These are phyloP conservation scores for Mallotus repandus DNA, from an alignment of 441 rosid genomes.

Conservation along the genomic window DNA sequence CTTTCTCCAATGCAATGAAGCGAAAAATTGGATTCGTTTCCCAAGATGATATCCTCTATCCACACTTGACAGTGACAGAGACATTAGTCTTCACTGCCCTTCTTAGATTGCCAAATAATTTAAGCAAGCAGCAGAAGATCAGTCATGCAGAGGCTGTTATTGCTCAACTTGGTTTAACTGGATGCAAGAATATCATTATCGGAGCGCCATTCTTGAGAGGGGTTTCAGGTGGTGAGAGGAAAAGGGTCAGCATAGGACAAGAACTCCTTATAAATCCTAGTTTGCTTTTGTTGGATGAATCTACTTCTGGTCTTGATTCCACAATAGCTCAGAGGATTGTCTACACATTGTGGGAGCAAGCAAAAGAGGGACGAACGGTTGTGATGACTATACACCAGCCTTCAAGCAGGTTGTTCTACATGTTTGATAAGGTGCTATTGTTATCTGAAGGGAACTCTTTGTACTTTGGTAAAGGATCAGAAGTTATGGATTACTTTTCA, in stretches of 20 bases:
- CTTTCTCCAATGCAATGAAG: slow-evolving; percentile 39
- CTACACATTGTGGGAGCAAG: slow-evolving; percentile 28
- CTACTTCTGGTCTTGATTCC: slow-evolving; percentile 41
- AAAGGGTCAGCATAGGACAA: slow-evolving; percentile 44
- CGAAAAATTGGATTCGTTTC: slow-evolving; percentile 55
- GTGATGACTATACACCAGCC: slow-evolving; percentile 42
- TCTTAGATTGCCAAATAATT: slow-evolving; percentile 41
- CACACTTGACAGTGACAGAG: slow-evolving; percentile 53
- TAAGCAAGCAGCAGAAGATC: slow-evolving; percentile 28
- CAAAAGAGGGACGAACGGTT: slow-evolving; percentile 31
- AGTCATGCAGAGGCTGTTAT: slow-evolving; percentile 30
- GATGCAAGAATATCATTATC: slow-evolving; percentile 31
- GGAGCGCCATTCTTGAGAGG: slow-evolving; percentile 34
- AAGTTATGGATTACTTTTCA: slow-evolving; percentile 31
- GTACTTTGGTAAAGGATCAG: slow-evolving; percentile 31
- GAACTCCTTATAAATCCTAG: slow-evolving; percentile 44
- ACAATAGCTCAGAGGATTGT: slow-evolving; percentile 40
- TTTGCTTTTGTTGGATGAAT: slow-evolving; percentile 42
- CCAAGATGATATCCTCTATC: slow-evolving; percentile 52
- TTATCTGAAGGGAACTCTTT: slow-evolving; percentile 32
- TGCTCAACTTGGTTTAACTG: slow-evolving; percentile 26
- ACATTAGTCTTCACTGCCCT: slow-evolving; percentile 53
- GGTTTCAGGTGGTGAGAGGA: slow-evolving; percentile 41
- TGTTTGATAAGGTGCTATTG: slow-evolving; percentile 37
- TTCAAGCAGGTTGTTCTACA: slow-evolving; percentile 37